These are phyloP conservation scores for Ascochyta lentis DNA, from an alignment of 2,329 filamentous ascomycete genomes.

Conservation along the genomic window DNA sequence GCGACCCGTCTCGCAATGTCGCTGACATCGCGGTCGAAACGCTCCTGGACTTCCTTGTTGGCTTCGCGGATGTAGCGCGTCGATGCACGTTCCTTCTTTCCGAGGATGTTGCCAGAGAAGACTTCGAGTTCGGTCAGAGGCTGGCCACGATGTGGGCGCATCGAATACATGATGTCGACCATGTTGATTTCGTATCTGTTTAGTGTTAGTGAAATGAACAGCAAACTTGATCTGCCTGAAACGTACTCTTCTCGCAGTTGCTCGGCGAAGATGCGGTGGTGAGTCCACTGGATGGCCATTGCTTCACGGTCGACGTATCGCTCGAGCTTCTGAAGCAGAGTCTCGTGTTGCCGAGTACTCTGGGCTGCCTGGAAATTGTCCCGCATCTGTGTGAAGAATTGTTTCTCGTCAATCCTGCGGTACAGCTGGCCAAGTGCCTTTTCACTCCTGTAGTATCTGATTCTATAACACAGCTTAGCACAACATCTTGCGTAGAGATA, in stretches of 20 bases:
- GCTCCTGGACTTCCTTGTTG: constrained; percentile 47
- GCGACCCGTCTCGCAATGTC: constrained; percentile 55
- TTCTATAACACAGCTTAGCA: constrained; percentile 19
- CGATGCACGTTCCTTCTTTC: constrained; percentile 52
- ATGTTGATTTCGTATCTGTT: constrained; percentile 62
- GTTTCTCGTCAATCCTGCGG: constrained; percentile 73
- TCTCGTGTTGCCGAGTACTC: constrained; percentile 10
- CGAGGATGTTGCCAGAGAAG: constrained; percentile 65
- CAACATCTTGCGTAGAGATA: no score
- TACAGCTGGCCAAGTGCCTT: constrained; percentile 76
- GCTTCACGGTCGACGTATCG: constrained; percentile 49
- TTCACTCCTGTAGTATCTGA: constrained; percentile 69
- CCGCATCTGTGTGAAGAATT: constrained; percentile 58
- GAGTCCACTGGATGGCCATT: constrained; percentile 51
- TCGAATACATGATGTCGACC: constrained; percentile 54
- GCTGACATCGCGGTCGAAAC: constrained; percentile 53
- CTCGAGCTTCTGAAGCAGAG: constrained; percentile 47
- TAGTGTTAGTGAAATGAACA: background rate
- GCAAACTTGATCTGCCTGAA: background rate
- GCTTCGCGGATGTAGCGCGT: constrained; percentile 39
- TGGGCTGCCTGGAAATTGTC: constrained; percentile 20
- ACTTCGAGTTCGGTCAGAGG: constrained; percentile 51
- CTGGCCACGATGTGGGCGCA: constrained; percentile 34
- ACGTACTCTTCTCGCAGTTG: constrained; percentile 48
- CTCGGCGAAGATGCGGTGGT: constrained; percentile 50